Percentiles rank a stretch among this genome's conserved stretches.
Evolutionary conservation across 106 monocot species (phyloP).

Genomic region (Cymbidium sinense): DNA sequence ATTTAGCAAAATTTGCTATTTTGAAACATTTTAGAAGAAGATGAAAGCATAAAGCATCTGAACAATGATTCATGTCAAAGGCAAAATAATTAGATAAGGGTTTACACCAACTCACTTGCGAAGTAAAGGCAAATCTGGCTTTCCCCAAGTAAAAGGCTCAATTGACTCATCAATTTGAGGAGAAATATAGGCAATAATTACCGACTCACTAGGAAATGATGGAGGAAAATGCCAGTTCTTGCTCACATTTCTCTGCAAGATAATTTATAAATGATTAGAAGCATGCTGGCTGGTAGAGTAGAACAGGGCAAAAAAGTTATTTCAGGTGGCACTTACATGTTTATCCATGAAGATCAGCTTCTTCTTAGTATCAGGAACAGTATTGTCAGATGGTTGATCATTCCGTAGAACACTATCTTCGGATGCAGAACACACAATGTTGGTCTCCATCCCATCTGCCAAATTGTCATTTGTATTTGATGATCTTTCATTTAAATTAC

Average conservation of each 20-base stretch:
- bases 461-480: slow-evolving; percentile 17
- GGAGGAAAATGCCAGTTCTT: slow-evolving; percentile 94
- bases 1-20: background rate
- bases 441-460: slow-evolving; percentile 18
- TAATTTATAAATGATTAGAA: slow-evolving; percentile 3
- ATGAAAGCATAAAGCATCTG: background rate
- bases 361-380: slow-evolving; percentile 18
- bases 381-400: slow-evolving; percentile 23
- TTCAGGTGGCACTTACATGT: slow-evolving; percentile 41
- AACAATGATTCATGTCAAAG: background rate
- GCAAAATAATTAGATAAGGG: background rate
- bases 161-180: slow-evolving; percentile 91
- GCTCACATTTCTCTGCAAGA: slow-evolving; percentile 86
- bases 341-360: slow-evolving; percentile 64
- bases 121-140: slow-evolving; percentile 72
- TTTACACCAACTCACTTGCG: slow-evolving; percentile 45
- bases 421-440: slow-evolving; percentile 10
- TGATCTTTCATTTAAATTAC: slow-evolving; percentile 29
- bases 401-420: slow-evolving; percentile 11
- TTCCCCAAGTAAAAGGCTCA: slow-evolving; percentile 88
- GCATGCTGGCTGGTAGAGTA: background rate
- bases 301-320: background rate
- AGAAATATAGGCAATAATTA: slow-evolving; percentile 60
- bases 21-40: background rate
- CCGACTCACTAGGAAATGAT: slow-evolving; percentile 77